Base-by-base conservation (phyloP, 192 early-diverging fungal genomes). In the Chytriomyces sp. region DNA sequence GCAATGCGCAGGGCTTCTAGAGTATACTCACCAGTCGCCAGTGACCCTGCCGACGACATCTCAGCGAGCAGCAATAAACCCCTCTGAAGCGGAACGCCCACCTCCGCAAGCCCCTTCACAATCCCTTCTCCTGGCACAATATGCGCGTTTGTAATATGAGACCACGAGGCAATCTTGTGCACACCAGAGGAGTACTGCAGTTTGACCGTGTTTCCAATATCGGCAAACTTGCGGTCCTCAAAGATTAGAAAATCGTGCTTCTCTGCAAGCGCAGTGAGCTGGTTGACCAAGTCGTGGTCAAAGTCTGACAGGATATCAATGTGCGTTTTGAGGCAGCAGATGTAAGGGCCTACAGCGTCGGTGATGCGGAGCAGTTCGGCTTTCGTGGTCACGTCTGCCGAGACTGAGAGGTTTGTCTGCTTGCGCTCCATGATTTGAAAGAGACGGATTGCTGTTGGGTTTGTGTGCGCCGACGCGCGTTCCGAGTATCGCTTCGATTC, bases 191-290 rank as follows among this genome's bases (percentile, higher is more conserved):
- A 89, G 80, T 99, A 99, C 87, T 99, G 98, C 59, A 89, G 87
- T 82, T 96, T 95, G 79, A 98, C 98, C 24, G 97, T 99, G 81
- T 98, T 97, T 62, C 95, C 97, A 82, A 98, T 98, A 79, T 98
- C 97, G 64, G 96, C 96, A 87, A 98, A 98, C 86, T 98, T 98
- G 83, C 97, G 92, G 85, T 98, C 97, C 80, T 99, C 97, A 81
- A 98, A 98, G 77, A 99, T 98, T 84, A 99, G 73, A 85, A 97
- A 99, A 77, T 94, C 89, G 82, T 98, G 96, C 81, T 94, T 92
- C 49, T 88, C 84, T 16, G 93, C 89, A 67, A 99, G 88, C 0
- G 79, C 88, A 48, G 85, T 82, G 28, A 99, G 91, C 77, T 91
- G 85, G 7, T 79, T 84, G 20, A 94, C 89, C 66, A 97, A 82